Evolutionary conservation across 495 filamentous ascomycete species (phyloP), one percentile per base, ranked within the genome.

Genomic region (Xylaria flabelliformis): DNA sequence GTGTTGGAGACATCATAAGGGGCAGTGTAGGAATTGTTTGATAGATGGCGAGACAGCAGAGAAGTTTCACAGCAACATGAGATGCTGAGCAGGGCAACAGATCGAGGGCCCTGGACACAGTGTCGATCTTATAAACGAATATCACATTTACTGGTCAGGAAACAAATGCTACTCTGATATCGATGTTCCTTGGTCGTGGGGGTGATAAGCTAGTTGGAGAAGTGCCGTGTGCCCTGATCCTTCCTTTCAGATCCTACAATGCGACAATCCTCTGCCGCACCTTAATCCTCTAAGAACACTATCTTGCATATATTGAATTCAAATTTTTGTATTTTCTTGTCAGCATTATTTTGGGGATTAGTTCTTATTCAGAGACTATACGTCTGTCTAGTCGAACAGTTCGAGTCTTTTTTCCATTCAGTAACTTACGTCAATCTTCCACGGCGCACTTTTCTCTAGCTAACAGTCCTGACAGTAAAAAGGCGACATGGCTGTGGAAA

Each of bases 51-150:
- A 42, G 39, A 42, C 39, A 42, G 39, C 39, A 42, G 39, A 42
- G 39, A 42, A 42, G 39, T 42, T 42, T 42, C 39, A 12, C 39
- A 42, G 39, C 39, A 42, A 42, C 39, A 42, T 42, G 39, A 42
- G 9, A 9, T 42, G 39, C 12, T 42, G 39, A 42, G 39, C 39
- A 42, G 10, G 39, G 1, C 39, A 42, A 42, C 10, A 9, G 39
- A 10, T 42, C 39, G 13, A 42, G 9, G 39, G 12, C 39, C 39
- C 39, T 42, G 10, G 39, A 2, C 39, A 42, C 39, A 42, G 39
- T 42, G 39, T 13, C 39, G 39, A 36, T 51, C 24, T 63, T 74
- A 17, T 51, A 56, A 32, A 66, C 72, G 41, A 29, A 9, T 26
- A 13, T 12, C 29, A 26, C 63, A 51, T 50, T 34, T 13, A 41